These are phyloP conservation scores for Trichoderma atroviride DNA, from an alignment of 2,329 filamentous ascomycete genomes.

Conservation along the genomic window DNA sequence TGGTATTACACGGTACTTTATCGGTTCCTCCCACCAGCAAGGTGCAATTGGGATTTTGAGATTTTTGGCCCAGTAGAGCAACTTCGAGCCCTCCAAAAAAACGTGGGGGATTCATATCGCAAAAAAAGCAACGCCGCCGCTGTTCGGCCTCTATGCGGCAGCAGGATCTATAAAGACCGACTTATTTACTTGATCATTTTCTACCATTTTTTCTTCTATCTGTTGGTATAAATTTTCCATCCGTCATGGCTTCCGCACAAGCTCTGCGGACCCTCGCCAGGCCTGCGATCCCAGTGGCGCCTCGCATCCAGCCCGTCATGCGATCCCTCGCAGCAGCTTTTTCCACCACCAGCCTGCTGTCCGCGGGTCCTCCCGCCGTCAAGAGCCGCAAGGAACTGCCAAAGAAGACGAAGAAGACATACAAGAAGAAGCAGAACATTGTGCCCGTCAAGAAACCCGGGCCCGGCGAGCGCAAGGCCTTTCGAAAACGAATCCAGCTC, in stretches of 20 bases:
- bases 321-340: constrained; percentile 44
- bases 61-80: constrained; percentile 22
- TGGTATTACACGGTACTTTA: background rate
- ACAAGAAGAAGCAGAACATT: constrained; percentile 54
- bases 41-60: constrained; percentile 10
- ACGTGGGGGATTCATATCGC: constrained; percentile 23
- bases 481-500: constrained; percentile 85
- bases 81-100: constrained; percentile 33
- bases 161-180: constrained; percentile 24
- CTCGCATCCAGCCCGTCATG: constrained; percentile 40
- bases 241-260: constrained; percentile 44
- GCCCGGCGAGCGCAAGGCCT: constrained; percentile 81
- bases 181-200: background rate
- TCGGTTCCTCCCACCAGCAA: background rate
- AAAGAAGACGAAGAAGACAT: constrained; percentile 49
- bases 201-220: background rate
- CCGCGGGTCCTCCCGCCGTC: constrained; percentile 35
- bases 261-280: constrained; percentile 49
- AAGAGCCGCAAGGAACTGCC: constrained; percentile 44
- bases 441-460: constrained; percentile 59
- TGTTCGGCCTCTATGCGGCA: constrained; percentile 38
- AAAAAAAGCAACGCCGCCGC: constrained; percentile 33
- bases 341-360: constrained; percentile 41
- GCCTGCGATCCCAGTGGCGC: constrained; percentile 39
- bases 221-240: background rate